Conservation (phyloP, 495 filamentous ascomycete genomes). For the Podospora bellae-mahoneyi region DNA sequence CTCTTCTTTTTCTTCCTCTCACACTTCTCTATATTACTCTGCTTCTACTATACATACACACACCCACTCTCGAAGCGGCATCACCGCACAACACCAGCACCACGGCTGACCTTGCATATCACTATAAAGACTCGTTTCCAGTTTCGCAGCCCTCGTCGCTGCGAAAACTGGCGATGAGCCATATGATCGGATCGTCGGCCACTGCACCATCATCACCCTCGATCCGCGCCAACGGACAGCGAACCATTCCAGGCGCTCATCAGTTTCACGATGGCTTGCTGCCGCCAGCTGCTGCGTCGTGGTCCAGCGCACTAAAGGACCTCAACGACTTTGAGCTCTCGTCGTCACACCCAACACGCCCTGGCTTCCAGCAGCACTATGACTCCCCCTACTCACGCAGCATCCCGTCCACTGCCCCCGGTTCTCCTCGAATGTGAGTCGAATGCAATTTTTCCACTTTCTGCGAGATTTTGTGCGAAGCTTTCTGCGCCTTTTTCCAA, state of each 20-base stretch:
- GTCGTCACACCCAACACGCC: slow-evolving; percentile 13
- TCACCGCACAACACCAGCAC: slow-evolving; percentile 16
- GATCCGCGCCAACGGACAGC: slow-evolving; percentile 22
- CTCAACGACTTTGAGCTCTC: slow-evolving; percentile 31
- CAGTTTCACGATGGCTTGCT: slow-evolving; percentile 23
- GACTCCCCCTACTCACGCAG: slow-evolving; percentile 49
- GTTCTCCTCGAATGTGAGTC: slow-evolving; percentile 53
- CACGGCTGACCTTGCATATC: slow-evolving; percentile 27
- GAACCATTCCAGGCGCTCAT: neutral
- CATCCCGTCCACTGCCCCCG: slow-evolving; percentile 51
- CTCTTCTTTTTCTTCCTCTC: slow-evolving; percentile 8
- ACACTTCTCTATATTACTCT: neutral
- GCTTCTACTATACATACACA: slow-evolving; percentile 10
- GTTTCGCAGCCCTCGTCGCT: slow-evolving; percentile 42
- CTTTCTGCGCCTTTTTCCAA: neutral
- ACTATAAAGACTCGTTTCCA: slow-evolving; percentile 28
- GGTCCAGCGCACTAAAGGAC: slow-evolving; percentile 38
- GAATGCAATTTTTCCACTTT: neutral
- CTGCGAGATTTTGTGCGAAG: slow-evolving; percentile 2
- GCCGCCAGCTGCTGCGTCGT: slow-evolving; percentile 29
- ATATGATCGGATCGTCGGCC: slow-evolving; percentile 30
- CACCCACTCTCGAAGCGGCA: slow-evolving; percentile 1
- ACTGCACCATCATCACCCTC: slow-evolving; percentile 34
- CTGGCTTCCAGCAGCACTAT: slow-evolving; percentile 30
- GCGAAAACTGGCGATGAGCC: slow-evolving; percentile 52